Base-by-base conservation (phyloP, 352 stramenopile species). In the Globisporangium canariense region DNA sequence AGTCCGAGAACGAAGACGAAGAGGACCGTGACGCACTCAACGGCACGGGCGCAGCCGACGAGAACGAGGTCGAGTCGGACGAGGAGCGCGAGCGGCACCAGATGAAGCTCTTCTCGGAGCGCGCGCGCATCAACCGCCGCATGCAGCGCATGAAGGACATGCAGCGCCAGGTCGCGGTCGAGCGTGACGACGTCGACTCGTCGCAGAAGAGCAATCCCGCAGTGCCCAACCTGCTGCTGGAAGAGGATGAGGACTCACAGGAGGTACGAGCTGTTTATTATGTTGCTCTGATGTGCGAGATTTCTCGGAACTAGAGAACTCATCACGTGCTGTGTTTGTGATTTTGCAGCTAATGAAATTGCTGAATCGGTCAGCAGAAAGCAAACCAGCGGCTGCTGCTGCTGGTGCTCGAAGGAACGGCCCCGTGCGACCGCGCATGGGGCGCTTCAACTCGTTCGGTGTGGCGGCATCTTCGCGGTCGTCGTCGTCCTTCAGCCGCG, bases 81-180 rank as follows among this genome's bases (percentile, higher is more conserved):
- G 86, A 93, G 54, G 86, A 92, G 52, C 84, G 86, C 14, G 86
- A 94, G 65, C 75, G 75, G 3, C 84, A 90, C 47, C 84, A 94
- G 65, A 94, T 94, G 79, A 94, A 94, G 53, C 69, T 91, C 14
- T 94, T 94, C 55, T 92, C 82, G 0, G 86, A 92, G 60, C 77
- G 81, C 18, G 86, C 86, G 14, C 79, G 84, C 25, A 86, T 94
- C 61, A 94, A 94, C 54, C 83, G 86, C 32, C 83, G 86, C 25
- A 93, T 94, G 82, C 81, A 91, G 62, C 86, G 86, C 60, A 92
- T 93, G 86, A 90, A 89, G 52, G 79, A 93, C 46, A 49, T 91
- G 66, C 81, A 94, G 66, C 78, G 79, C 3, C 76, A 90, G 50
- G 69, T 88, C 4, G 73, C 78, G 14, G 40, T 81, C 34, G 77